Base-by-base conservation (phyloP, 768 basidiomycete species). In the Lactifluus echinatus region DNA sequence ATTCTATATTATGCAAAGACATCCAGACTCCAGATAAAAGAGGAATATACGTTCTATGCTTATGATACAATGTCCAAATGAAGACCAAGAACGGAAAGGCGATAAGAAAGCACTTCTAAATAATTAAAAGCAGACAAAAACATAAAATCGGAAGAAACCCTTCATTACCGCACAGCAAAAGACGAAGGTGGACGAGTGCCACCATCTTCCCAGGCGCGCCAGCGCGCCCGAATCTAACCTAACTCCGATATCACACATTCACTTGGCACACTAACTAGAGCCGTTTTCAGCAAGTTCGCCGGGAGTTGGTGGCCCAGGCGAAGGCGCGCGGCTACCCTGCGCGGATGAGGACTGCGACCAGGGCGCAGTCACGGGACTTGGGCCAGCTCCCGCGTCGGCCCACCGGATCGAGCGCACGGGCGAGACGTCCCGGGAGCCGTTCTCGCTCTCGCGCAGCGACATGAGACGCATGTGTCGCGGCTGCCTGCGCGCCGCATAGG, bases 321-420 rank as follows among this genome's bases (percentile, higher is more conserved):
- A 53, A 5, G 57, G 51, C 2, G 57, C 57, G 12, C 57, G 57
- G 15, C 57, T 58, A 26, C 46, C 52, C 37, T 58, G 51, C n/a
- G 19, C 46, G 4, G 57, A 58, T 21, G 37, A 36, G 15, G 65
- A 54, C 31, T 61, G 48, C 10, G 65, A 50, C 45, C 55, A 53
- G 34, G 50, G 49, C 26, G 65, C 28, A 19, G 62, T 58, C 24
- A 65, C 61, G 11, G 67, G 60, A 28, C 40, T 31, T 29, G 44
- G 4, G 23, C 64, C 60, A 14, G 62, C 61, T 7, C 57, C 50
- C n/a, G 59, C 59, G 51, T 78, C 77, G 37, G 71, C 75, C 62
- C 76, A 79, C 34, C 75, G 72, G 52, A 79, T 71, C 12, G 77
- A 79, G n/a, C 77, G 75, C 8, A 72, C 60, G 1, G 77, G 77